Evolutionary conservation across 2,329 filamentous ascomycete genomes (phyloP).

Genomic region (Alternaria triticimaculans): DNA sequence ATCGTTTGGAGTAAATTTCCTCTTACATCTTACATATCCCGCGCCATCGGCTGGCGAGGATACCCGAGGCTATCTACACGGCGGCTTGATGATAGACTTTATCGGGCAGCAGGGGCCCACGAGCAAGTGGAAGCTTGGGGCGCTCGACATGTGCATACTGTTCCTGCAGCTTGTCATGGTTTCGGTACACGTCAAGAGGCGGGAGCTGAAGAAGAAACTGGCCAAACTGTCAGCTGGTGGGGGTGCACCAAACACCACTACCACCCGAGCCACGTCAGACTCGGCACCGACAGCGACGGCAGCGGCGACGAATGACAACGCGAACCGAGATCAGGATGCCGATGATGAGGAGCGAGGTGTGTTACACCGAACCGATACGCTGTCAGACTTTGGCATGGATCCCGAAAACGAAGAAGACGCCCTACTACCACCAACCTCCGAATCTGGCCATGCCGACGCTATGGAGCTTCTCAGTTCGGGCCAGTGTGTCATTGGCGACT

Average conservation of each 20-base stretch:
- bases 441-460: conserved; percentile 33
- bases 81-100: conserved; percentile 69
- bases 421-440: conserved; percentile 39
- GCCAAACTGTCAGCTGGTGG: conserved; percentile 31
- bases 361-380: conserved; percentile 48
- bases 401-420: conserved; percentile 45
- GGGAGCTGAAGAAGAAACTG: conserved; percentile 53
- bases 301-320: conserved; percentile 12
- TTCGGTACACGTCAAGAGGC: conserved; percentile 60
- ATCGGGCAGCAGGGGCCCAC: conserved; percentile 66
- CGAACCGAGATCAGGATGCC: conserved; percentile 57
- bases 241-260: conserved; percentile 15
- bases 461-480: conserved; percentile 57
- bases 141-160: conserved; percentile 62
- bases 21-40: conserved; percentile 57
- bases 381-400: conserved; percentile 50
- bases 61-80: conserved; percentile 64
- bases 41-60: conserved; percentile 55
- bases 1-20: conserved; percentile 62
- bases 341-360: conserved; percentile 67
- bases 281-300: conserved; percentile 10
- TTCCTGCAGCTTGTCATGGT: conserved; percentile 65
- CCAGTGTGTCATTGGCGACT: conserved; percentile 55
- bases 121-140: conserved; percentile 59
- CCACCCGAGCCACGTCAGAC: conserved; percentile 15